Evolutionary conservation across 768 basidiomycete species (phyloP), one percentile per base, ranked within the genome.

Genomic region (Trametes elegans): DNA sequence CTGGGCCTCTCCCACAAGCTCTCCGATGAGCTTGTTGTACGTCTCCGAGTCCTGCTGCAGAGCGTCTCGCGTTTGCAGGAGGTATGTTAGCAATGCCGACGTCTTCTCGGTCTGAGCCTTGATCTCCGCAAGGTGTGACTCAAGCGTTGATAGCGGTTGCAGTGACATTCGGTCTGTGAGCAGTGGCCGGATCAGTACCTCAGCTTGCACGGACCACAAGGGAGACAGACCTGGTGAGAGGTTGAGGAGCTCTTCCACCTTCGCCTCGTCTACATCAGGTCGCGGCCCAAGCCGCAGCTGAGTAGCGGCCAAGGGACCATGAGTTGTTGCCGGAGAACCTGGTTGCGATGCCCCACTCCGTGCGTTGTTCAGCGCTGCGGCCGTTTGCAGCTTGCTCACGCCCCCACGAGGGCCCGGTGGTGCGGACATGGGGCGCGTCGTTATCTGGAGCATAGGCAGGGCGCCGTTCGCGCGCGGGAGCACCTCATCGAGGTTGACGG

Each of bases 401-500:
- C 64, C 26, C 54, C 57, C 78, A 28, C 78, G 81, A 14, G 77
- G 74, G 16, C 77, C 84, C 19, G 90, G 90, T 16, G 90, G 92
- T 10, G 87, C 85, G 40, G 91, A 92, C 73, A 84, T 77, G 2
- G 90, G 88, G 41, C 91, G 80, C 19, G 92, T 93, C 26, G 82
- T 82, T 45, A 97, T 90, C 59, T 93, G 84, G 38, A 96, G 75
- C 18, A 85, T 79, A 3, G 94, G 94, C 31, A 96, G 74, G 63
- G 83, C 87, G 39, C 80, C 79, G 55, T 75, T 81, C 7, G 79
- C 75, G 42, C 79, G 82, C 2, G 90, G 88, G 35, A 91, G 74
- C 7, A 96, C 85, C 73, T 98, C 95, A 67, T 98, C 95, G 6
- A 98, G 77, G 66, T 98, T 98, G 48, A 98, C 90, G 3, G 95